These are phyloP conservation scores for Lipomyces starkeyi DNA, from an alignment of 805 yeast species.

Conservation along the genomic window DNA sequence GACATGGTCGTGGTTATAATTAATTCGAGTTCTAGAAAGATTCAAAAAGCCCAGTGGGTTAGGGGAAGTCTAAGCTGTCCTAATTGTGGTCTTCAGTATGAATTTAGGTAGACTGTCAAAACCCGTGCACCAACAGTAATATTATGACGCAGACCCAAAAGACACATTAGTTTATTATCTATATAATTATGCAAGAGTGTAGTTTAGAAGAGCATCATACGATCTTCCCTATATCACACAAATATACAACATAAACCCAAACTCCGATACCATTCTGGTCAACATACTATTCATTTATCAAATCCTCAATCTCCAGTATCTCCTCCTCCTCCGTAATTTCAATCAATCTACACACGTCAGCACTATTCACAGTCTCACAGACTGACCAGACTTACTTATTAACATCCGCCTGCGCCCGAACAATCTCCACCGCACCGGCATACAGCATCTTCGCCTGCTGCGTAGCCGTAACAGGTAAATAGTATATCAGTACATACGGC, in stretches of 20 bases:
- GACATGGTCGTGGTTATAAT: constrained; percentile 17
- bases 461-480: constrained; percentile 86
- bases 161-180: background rate
- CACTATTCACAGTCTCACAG: background rate
- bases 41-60: background rate
- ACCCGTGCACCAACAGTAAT: too few relatives aligned
- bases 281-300: background rate
- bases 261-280: background rate
- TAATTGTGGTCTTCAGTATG: too few relatives aligned
- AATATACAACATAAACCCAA: background rate
- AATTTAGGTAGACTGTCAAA: too few relatives aligned
- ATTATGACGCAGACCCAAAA: too few relatives aligned
- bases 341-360: constrained; percentile 12
- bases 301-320: constrained; percentile 4
- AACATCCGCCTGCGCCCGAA: constrained; percentile 82
- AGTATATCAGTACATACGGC: constrained; percentile 82
- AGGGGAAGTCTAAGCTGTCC: too few relatives aligned
- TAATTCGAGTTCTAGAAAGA: too few relatives aligned
- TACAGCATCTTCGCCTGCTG: constrained; percentile 84
- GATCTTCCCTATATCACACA: background rate
- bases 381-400: constrained; percentile 51
- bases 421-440: constrained; percentile 86
- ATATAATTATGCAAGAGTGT: background rate
- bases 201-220: background rate
- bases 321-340: constrained; percentile 28